Percentiles rank a stretch among this genome's conserved stretches.
Conservation (phyloP, 345 rosid species). For the Punica granatum region DNA sequence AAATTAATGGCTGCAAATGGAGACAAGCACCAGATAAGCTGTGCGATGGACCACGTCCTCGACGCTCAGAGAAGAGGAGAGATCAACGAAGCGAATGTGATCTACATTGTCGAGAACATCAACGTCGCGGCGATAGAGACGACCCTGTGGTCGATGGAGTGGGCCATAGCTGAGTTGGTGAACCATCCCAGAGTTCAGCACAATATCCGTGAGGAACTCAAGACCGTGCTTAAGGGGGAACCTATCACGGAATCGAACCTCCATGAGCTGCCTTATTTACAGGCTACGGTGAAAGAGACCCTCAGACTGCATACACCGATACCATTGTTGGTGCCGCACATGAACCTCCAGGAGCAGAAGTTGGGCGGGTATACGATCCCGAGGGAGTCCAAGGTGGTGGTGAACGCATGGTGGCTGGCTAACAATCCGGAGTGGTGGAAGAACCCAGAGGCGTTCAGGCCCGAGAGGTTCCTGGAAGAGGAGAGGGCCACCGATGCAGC, state of each 20-base stretch:
- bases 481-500: conserved; percentile 32
- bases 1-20: conserved; percentile 39
- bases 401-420: conserved; percentile 67
- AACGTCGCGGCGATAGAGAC: conserved; percentile 70
- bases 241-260: conserved; percentile 39
- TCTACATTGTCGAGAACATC: conserved; percentile 61
- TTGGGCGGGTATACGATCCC: conserved; percentile 48
- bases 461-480: conserved; percentile 51
- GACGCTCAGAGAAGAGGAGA: conserved; percentile 55
- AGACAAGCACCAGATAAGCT: conserved; percentile 37
- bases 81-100: conserved; percentile 50
- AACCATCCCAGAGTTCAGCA: conserved; percentile 43
- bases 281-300: conserved; percentile 50
- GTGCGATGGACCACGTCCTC: conserved; percentile 53
- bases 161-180: conserved; percentile 64
- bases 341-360: conserved; percentile 58
- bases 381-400: conserved; percentile 50
- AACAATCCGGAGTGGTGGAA: conserved; percentile 54
- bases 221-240: conserved; percentile 21
- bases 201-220: conserved; percentile 42
- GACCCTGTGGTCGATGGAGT: conserved; percentile 64
- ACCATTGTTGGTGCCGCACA: conserved; percentile 55
- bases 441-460: conserved; percentile 41
- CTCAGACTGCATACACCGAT: conserved; percentile 52
- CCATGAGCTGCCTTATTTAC: conserved; percentile 35